These are phyloP conservation scores for Ganoderma lingzhi DNA, from an alignment of 1,284 basidiomycete genomes.

Conservation along the genomic window DNA sequence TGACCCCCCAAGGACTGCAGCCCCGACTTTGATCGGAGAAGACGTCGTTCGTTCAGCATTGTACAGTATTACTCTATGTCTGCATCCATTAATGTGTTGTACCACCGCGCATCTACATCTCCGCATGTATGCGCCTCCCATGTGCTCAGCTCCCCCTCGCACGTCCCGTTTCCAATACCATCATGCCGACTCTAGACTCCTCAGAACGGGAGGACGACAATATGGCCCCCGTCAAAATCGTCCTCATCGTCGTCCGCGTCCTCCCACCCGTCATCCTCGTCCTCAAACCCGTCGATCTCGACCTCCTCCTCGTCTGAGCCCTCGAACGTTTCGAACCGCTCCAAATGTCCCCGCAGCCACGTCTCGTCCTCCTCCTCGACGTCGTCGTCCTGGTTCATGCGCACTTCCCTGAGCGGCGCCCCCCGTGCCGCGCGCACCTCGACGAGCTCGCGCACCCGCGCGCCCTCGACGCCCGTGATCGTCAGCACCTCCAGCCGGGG, in stretches of 20 bases:
- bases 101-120: constrained; percentile 2
- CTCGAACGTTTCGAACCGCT: constrained; percentile 35
- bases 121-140: neutral
- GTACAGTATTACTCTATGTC: constrained; percentile 15
- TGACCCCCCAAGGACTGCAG: neutral
- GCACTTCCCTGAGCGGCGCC: constrained; percentile 52
- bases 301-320: constrained; percentile 37
- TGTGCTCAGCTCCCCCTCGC: neutral
- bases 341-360: constrained; percentile 34
- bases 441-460: constrained; percentile 53
- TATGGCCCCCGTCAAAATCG: constrained; percentile 16
- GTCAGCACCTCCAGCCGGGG: constrained; percentile 53
- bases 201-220: constrained; percentile 22
- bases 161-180: neutral
- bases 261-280: constrained; percentile 27
- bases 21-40: neutral
- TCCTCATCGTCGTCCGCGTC: constrained; percentile 25
- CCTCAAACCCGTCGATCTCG: constrained; percentile 27
- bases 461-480: constrained; percentile 51
- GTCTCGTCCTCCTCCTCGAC: constrained; percentile 29
- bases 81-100: constrained; percentile 17
- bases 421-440: constrained; percentile 50
- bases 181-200: too few species aligned
- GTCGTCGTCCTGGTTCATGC: constrained; percentile 44
- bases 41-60: constrained; percentile 7